phyloP scores from a whole-genome alignment of 345 rosid species.

The Cardamine resedifolia region DNA sequence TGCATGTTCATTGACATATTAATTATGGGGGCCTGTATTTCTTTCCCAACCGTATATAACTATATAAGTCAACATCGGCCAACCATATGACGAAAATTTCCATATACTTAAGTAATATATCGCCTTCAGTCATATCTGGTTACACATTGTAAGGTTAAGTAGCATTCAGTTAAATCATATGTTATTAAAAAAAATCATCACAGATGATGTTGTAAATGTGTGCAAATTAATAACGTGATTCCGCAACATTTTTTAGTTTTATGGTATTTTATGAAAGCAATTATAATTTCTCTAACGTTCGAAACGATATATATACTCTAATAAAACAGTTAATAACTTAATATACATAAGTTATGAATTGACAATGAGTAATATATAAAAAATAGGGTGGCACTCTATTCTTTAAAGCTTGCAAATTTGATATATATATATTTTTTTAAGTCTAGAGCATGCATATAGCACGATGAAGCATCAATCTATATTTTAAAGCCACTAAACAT shows the following conservation, averaged over 20 bases:
- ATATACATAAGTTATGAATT: too few species aligned
- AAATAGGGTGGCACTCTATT: too few species aligned
- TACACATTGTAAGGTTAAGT: background rate
- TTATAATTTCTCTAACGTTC: background rate
- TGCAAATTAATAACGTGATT: background rate
- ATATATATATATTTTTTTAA: background rate
- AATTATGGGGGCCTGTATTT: slow-evolving; percentile 4
- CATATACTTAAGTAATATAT: background rate
- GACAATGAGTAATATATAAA: too few species aligned
- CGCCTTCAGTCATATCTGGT: background rate
- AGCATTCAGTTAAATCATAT: background rate
- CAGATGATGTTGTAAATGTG: background rate
- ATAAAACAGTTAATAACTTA: background rate
- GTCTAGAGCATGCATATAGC: background rate
- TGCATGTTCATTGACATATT: slow-evolving; percentile 18
- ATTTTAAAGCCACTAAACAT: background rate
- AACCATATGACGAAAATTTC: background rate
- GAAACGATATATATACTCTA: background rate
- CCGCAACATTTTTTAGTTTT: too few species aligned
- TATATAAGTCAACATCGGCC: slow-evolving; percentile 6
- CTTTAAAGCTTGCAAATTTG: background rate
- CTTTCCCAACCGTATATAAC: background rate
- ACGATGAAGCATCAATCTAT: slow-evolving; percentile 2
- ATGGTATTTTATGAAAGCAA: background rate
- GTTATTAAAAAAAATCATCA: background rate